Evolutionary conservation across 2,329 filamentous ascomycete genomes (phyloP).

Genomic region (Aspergillaceae sp.): DNA sequence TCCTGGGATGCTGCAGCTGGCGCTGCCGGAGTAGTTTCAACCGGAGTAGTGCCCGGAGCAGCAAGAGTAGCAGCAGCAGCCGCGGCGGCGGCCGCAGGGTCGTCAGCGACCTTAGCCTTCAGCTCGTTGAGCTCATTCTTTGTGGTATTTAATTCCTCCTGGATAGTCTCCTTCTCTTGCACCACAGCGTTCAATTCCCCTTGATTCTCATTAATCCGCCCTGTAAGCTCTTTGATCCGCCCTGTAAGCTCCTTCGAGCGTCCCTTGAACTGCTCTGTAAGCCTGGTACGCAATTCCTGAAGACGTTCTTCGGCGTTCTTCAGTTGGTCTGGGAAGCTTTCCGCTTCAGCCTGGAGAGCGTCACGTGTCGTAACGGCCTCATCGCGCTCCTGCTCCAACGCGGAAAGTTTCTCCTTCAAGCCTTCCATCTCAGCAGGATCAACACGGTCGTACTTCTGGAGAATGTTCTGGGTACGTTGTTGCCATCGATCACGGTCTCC

Average conservation of each 20-base stretch:
- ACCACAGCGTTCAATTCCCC: slow-evolving; percentile 38
- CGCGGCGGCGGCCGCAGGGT: too few species aligned
- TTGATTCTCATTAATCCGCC: slow-evolving; percentile 49
- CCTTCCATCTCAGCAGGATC: slow-evolving; percentile 89
- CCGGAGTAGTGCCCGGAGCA: slow-evolving; percentile 4
- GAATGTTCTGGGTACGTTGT: slow-evolving; percentile 88
- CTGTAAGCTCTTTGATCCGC: slow-evolving; percentile 59
- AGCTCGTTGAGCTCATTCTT: slow-evolving; percentile 48
- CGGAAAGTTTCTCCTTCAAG: slow-evolving; percentile 67
- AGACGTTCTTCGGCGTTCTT: slow-evolving; percentile 40
- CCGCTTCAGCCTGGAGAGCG: slow-evolving; percentile 43
- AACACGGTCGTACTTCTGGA: slow-evolving; percentile 90
- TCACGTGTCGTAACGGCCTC: slow-evolving; percentile 51
- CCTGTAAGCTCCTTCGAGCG: slow-evolving; percentile 56
- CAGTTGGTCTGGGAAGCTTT: slow-evolving; percentile 41
- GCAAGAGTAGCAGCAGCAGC: too few species aligned
- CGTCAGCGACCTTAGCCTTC: slow-evolving; percentile 41
- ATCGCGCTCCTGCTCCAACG: slow-evolving; percentile 58
- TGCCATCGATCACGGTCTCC: slow-evolving; percentile 93
- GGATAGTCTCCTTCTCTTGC: slow-evolving; percentile 60
- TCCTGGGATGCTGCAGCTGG: slow-evolving; percentile 38
- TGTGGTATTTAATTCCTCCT: slow-evolving; percentile 56
- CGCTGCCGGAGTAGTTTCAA: slow-evolving; percentile 2
- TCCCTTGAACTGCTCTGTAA: slow-evolving; percentile 46
- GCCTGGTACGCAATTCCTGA: slow-evolving; percentile 40